phyloP scores from a whole-genome alignment of 371 early-diverging fungal genomes.

The Thermomucor indicae-seudaticae region DNA sequence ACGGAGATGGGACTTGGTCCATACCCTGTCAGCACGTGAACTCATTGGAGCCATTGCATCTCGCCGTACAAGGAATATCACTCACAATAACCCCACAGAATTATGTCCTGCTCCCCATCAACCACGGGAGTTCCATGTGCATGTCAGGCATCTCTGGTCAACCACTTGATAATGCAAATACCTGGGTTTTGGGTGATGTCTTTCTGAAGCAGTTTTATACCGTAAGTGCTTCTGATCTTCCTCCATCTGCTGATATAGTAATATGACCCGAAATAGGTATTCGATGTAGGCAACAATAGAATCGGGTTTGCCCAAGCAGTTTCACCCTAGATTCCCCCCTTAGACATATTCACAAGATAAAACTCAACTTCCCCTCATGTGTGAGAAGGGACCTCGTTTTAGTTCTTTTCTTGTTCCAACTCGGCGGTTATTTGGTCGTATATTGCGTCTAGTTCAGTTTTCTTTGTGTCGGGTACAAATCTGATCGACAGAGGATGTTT shows the following conservation, averaged over 20 bases:
- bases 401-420: slow-evolving; percentile 5
- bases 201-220: slow-evolving; percentile 75
- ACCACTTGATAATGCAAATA: slow-evolving; percentile 19
- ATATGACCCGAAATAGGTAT: slow-evolving; percentile 30
- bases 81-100: slow-evolving; percentile 49
- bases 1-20: slow-evolving; percentile 54
- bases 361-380: neutral
- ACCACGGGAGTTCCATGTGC: slow-evolving; percentile 41
- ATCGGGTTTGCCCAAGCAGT: slow-evolving; percentile 62
- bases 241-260: neutral
- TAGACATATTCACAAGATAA: too few relatives aligned
- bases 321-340: too few relatives aligned
- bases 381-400: neutral
- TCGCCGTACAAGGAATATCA: slow-evolving; percentile 45
- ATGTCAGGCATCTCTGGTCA: slow-evolving; percentile 65
- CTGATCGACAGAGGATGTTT: slow-evolving; percentile 26
- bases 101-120: slow-evolving; percentile 54
- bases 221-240: slow-evolving; percentile 26
- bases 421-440: slow-evolving; percentile 22
- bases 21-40: slow-evolving; percentile 46
- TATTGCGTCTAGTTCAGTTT: slow-evolving; percentile 26
- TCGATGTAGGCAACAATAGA: slow-evolving; percentile 60
- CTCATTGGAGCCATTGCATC: slow-evolving; percentile 35
- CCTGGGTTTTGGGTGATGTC: slow-evolving; percentile 80
- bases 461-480: slow-evolving; percentile 30